A percentile compares a stretch with the other conserved stretches of the same genome.
Conservation (phyloP, 176 grass and related monocot species). For the Cenchrus americanus region DNA sequence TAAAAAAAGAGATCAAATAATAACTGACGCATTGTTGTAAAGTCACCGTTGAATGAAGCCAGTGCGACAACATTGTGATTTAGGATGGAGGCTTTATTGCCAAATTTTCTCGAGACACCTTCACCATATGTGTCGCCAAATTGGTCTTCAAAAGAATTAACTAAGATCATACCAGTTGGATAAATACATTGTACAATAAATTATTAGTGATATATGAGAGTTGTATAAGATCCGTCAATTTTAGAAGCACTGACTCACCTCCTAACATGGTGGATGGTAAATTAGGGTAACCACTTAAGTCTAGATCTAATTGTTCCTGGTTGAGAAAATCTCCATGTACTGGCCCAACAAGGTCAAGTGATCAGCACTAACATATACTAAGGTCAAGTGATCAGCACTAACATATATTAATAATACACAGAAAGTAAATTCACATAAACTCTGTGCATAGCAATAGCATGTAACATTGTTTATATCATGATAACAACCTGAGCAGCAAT, state of each 20-base stretch:
- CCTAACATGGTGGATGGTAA: not conserved
- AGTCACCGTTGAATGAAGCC: conserved; percentile 6
- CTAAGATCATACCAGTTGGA: not conserved
- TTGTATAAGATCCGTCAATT: not conserved
- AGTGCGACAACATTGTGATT: not conserved
- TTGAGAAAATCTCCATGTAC: not conserved
- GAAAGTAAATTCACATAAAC: not conserved
- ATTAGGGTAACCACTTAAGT: not conserved
- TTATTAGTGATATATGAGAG: not conserved
- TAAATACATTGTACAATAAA: not conserved
- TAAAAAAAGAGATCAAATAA: not conserved
- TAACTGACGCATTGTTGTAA: not conserved
- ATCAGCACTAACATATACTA: not conserved
- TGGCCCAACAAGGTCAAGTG: conserved; percentile 5
- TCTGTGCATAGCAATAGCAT: not conserved
- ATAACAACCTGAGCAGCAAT: not conserved
- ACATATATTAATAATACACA: not conserved
- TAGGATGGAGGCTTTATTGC: not conserved
- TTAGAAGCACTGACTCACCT: not conserved
- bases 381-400: no score
- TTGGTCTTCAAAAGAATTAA: not conserved
- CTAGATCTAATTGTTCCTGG: not conserved
- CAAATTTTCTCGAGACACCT: not conserved
- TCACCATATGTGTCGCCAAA: not conserved
- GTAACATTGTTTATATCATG: not conserved